These are phyloP conservation scores for Plasmopara muralis DNA, from an alignment of 352 stramenopile species.

Conservation along the genomic window DNA sequence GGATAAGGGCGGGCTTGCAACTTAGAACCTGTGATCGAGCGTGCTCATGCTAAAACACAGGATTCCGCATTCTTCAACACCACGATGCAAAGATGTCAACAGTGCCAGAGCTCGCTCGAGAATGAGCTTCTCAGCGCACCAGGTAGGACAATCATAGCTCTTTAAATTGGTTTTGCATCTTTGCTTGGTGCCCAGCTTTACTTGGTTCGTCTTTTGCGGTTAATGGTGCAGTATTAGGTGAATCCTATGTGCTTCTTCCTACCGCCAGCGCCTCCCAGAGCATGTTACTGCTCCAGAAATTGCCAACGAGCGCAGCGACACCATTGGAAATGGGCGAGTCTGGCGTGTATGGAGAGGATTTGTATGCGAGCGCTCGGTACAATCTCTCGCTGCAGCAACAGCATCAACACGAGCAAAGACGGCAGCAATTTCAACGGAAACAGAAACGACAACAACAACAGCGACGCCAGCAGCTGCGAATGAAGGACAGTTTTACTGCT, in stretches of 20 bases:
- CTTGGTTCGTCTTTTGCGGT: constrained; percentile 1
- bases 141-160: constrained; percentile 14
- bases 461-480: constrained; percentile 20
- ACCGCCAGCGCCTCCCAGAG: constrained; percentile 52
- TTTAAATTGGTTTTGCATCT: background rate
- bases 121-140: constrained; percentile 28
- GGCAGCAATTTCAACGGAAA: constrained; percentile 19
- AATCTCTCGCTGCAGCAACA: constrained; percentile 42
- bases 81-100: constrained; percentile 27
- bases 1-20: background rate
- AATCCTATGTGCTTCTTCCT: constrained; percentile 72
- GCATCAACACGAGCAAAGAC: constrained; percentile 27
- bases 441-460: constrained; percentile 21
- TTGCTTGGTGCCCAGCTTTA: constrained; percentile 2
- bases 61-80: constrained; percentile 16
- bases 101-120: constrained; percentile 33
- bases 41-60: constrained; percentile 12
- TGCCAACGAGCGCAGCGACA: constrained; percentile 11
- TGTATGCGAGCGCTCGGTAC: constrained; percentile 38
- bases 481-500: constrained; percentile 24
- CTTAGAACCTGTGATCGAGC: constrained; percentile 4
- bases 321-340: constrained; percentile 27
- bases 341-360: constrained; percentile 26
- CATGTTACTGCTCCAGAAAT: constrained; percentile 44
- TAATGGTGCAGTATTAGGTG: constrained; percentile 34